Evolutionary conservation across 352 stramenopile species (phyloP).

Genomic region (Sclerospora graminicola): DNA sequence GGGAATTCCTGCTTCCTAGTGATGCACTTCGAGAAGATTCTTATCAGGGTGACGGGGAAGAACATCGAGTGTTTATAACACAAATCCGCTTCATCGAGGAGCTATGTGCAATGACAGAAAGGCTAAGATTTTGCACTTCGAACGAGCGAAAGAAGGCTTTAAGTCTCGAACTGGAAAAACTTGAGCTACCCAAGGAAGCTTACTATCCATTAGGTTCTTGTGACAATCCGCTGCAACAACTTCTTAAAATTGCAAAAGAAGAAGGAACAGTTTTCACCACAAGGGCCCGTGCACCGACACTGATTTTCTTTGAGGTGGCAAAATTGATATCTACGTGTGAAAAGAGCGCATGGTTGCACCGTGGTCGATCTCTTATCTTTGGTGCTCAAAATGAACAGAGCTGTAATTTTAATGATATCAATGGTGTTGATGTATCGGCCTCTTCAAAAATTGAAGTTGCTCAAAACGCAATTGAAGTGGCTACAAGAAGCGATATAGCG

Average conservation of each 20-base stretch:
- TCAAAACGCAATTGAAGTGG: conserved; percentile 63
- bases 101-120: conserved; percentile 68
- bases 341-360: conserved; percentile 49
- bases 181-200: conserved; percentile 43
- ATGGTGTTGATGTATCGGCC: conserved; percentile 7
- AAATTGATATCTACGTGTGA: conserved; percentile 23
- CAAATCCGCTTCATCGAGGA: conserved; percentile 66
- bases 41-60: conserved; percentile 16
- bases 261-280: conserved; percentile 85
- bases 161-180: conserved; percentile 40
- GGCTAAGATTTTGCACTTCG: conserved; percentile 42
- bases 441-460: conserved; percentile 10
- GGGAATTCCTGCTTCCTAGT: conserved; percentile 30
- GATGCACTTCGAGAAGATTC: conserved; percentile 25
- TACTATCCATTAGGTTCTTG: conserved; percentile 66
- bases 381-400: conserved; percentile 21
- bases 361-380: conserved; percentile 30
- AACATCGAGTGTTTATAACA: conserved; percentile 44
- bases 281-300: conserved; percentile 64
- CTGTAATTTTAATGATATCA: conserved; percentile 11
- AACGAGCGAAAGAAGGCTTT: conserved; percentile 54
- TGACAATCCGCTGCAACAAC: conserved; percentile 45
- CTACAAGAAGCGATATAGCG: conserved; percentile 62
- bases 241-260: conserved; percentile 48
- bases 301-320: conserved; percentile 82